These are phyloP conservation scores for Lantana camara DNA, from an alignment of 257 asterid genomes.

Conservation along the genomic window DNA sequence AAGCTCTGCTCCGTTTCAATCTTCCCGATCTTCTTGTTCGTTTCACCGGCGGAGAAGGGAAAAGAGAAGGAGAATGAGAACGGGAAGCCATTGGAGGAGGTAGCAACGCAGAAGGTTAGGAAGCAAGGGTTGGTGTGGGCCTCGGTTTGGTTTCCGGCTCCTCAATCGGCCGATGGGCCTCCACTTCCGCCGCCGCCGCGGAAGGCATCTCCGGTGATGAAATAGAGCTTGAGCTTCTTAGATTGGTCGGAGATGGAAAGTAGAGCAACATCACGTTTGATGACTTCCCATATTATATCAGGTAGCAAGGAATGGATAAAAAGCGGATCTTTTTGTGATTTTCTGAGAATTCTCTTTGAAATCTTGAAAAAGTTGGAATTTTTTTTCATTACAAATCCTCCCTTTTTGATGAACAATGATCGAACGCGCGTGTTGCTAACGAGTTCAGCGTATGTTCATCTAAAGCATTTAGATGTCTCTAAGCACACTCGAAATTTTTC, in stretches of 20 bases:
- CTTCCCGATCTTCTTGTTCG: no score
- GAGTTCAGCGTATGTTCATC: conserved; percentile 84
- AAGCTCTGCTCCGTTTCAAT: no score
- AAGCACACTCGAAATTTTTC: conserved; percentile 85
- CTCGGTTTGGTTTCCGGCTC: conserved; percentile 83
- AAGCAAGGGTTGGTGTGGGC: conserved; percentile 90
- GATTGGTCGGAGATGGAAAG: conserved; percentile 66
- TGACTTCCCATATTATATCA: conserved; percentile 86
- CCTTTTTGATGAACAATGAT: conserved; percentile 54
- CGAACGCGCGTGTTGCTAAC: conserved; percentile 59
- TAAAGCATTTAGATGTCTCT: conserved; percentile 68
- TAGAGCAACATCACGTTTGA: conserved; percentile 55
- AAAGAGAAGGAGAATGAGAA: no score
- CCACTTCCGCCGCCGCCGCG: conserved; percentile 37
- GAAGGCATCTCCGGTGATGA: conserved; percentile 62
- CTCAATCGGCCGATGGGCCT: conserved; percentile 60
- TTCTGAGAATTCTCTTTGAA: background rate
- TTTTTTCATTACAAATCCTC: background rate
- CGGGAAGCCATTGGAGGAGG: conserved; percentile 80
- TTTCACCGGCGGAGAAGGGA: no score
- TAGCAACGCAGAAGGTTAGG: no score
- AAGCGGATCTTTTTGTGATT: background rate
- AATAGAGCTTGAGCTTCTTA: conserved; percentile 67
- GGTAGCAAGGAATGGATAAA: conserved; percentile 36
- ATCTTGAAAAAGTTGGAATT: background rate